Conservation (phyloP, 345 rosid genomes). For the Iberis pinnata region DNA sequence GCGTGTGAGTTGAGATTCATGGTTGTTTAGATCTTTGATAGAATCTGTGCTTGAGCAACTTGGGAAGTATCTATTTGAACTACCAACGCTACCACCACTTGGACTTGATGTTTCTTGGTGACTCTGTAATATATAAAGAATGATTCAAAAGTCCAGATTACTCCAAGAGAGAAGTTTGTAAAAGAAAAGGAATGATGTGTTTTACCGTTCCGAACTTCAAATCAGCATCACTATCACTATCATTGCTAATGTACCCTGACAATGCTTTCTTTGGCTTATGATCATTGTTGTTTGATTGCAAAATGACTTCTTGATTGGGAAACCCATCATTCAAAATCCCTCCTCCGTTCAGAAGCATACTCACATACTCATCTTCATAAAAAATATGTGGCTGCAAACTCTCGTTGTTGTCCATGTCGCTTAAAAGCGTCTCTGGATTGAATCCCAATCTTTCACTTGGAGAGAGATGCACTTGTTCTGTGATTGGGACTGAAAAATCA, state of each 20-base stretch:
- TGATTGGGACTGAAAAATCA: conserved; percentile 1
- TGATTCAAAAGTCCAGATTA: not conserved
- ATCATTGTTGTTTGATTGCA: conserved; percentile 9
- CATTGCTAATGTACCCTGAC: conserved; percentile 1
- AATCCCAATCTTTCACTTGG: not conserved
- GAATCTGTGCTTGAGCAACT: conserved; percentile 2
- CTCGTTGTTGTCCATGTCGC: not conserved
- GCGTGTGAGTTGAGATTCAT: not conserved
- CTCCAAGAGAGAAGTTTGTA: not conserved
- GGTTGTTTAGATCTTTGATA: not conserved
- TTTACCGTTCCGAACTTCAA: conserved; percentile 17
- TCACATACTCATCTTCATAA: not conserved
- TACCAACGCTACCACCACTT: not conserved
- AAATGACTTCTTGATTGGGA: not conserved
- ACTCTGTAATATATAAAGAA: conserved; percentile 18
- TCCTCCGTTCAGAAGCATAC: not conserved
- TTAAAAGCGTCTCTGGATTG: not conserved
- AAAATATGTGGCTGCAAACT: not conserved
- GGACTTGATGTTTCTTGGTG: conserved; percentile 22
- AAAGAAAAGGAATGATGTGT: not conserved
- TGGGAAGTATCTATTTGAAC: not conserved
- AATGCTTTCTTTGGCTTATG: conserved; percentile 17
- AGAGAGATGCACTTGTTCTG: not conserved
- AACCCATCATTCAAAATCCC: not conserved
- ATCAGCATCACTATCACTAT: conserved; percentile 7